Evolutionary conservation across 2,329 filamentous ascomycete genomes (phyloP).

Genomic region (Blumeria hordei): DNA sequence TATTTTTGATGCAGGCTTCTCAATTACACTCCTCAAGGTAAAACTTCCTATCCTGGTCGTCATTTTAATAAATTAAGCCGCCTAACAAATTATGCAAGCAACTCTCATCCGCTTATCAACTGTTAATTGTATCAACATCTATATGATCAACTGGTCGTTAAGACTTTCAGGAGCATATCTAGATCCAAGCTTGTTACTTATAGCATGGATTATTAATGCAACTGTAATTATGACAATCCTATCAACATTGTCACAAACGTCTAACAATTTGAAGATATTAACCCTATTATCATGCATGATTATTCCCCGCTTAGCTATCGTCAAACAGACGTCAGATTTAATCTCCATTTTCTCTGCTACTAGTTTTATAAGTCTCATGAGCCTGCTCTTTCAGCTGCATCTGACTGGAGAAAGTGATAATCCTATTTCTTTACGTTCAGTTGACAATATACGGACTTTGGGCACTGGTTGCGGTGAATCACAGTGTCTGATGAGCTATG

Average conservation of each 20-base stretch:
- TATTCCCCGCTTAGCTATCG: constrained; percentile 56
- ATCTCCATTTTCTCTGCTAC: constrained; percentile 54
- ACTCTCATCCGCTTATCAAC: constrained; percentile 59
- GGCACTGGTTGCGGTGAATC: too few relatives aligned
- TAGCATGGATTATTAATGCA: constrained; percentile 57
- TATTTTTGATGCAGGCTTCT: constrained; percentile 33
- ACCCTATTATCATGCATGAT: constrained; percentile 21
- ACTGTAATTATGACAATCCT: constrained; percentile 25
- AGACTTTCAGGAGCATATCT: constrained; percentile 44
- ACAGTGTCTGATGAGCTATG: too few relatives aligned
- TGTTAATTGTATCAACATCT: constrained; percentile 50
- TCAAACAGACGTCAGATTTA: constrained; percentile 56
- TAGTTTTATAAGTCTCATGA: constrained; percentile 52
- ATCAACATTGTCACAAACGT: too few relatives aligned
- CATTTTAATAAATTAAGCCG: neutral
- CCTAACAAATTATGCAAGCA: constrained; percentile 19
- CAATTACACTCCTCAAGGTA: constrained; percentile 47
- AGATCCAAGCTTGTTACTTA: constrained; percentile 45
- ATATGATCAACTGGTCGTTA: constrained; percentile 48
- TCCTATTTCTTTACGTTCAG: too few relatives aligned
- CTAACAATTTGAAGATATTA: too few relatives aligned
- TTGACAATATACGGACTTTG: too few relatives aligned
- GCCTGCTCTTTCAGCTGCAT: constrained; percentile 42
- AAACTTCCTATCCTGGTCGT: neutral
- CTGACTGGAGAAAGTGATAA: constrained; percentile 2